Evolutionary conservation across 768 basidiomycete genomes (phyloP).

Genomic region (Flagelloscypha sp.): DNA sequence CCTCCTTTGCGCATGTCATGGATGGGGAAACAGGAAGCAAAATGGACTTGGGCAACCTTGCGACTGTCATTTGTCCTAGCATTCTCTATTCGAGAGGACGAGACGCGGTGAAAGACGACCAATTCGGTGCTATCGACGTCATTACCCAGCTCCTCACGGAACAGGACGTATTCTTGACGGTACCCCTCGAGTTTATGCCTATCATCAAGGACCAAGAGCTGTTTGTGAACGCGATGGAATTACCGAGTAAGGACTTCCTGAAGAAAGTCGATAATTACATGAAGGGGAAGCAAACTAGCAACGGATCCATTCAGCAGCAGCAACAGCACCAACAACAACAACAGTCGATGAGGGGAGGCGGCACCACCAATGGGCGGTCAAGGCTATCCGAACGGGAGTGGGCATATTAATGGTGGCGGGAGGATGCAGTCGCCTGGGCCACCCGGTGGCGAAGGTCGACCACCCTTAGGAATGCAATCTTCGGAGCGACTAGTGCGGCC

Average conservation of each 20-base stretch:
- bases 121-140: constrained; percentile 81
- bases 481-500: too few species aligned
- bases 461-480: too few species aligned
- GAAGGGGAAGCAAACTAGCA: constrained; percentile 58
- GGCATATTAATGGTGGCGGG: constrained; percentile 16
- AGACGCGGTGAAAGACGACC: constrained; percentile 87
- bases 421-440: too few species aligned
- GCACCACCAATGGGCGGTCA: too few species aligned
- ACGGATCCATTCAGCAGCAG: constrained; percentile 30
- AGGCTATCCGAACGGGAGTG: too few species aligned
- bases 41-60: constrained; percentile 95
- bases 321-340: constrained; percentile 32
- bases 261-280: constrained; percentile 94
- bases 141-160: constrained; percentile 81
- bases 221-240: constrained; percentile 78
- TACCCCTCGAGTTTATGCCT: constrained; percentile 80
- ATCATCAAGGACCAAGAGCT: constrained; percentile 90
- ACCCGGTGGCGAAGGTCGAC: too few species aligned
- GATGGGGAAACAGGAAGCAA: constrained; percentile 96
- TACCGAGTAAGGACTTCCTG: constrained; percentile 91
- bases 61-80: constrained; percentile 97
- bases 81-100: constrained; percentile 86
- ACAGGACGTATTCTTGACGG: constrained; percentile 94
- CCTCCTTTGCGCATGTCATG: constrained; percentile 96
- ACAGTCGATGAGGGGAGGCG: too few species aligned